Base-by-base conservation (phyloP, 2,329 filamentous ascomycete species). In the Fusarium solani-melongenae region DNA sequence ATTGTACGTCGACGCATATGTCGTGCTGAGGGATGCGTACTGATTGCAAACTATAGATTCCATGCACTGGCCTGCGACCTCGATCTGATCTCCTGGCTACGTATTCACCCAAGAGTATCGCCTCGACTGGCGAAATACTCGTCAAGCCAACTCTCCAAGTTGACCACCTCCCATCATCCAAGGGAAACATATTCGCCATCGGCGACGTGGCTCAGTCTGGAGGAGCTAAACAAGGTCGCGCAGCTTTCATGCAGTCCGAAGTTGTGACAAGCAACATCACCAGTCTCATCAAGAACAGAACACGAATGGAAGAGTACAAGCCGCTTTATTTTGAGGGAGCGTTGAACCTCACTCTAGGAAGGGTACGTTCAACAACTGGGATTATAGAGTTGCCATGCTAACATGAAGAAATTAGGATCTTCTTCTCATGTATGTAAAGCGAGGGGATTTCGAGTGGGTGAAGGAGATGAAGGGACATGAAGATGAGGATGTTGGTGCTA, bases 161-260 rank as follows among this genome's bases (percentile, higher is more conserved):
- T 2, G 7, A 72, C 0, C 17, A 53, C 1, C 0, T 73, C 0
- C 44, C 73, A 0, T 65, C 56, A 0, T 14, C 46, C 0, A 55
- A n/a, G 3, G 41, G 24, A 0, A 64, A 66, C 0, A 36, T 76
- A 0, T 76, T 75, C 15, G 68, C 70, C 0, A 24, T 76, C 0
- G 73, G 73, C 0, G 73, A 75, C 2, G 70, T 75, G 0, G 73
- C 73, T 0, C 57, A 66, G 1, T 62, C 67, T 0, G 68, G 73
- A 7, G 73, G 73, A 0, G 64, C 71, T 0, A 76, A 75, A 2
- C 71, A 74, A 29, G 73, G 56, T 1, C 62, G 73, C 0, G 73
- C 73, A 12, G 51, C 34, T 2, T 41, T 71, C 4, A 62, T 74
- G 41, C 73, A 76, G 4, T 44, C 53, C 0, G 60, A 74, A 20